Evolutionary conservation across 1,139 yeast species (phyloP).

Genomic region (Chernovozyma sophiae-reginae): DNA sequence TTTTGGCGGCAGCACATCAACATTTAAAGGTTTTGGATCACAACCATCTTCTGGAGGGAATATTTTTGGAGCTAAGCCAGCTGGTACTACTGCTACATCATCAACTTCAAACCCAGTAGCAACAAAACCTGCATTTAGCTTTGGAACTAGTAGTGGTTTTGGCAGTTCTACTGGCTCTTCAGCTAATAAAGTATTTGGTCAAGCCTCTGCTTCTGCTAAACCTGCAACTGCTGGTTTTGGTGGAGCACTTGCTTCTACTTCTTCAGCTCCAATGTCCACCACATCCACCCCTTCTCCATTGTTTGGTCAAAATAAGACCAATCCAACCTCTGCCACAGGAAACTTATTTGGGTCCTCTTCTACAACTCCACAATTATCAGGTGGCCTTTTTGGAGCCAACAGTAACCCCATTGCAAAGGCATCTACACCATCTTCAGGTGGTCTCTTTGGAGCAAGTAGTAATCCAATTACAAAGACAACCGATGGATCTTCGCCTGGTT

Average conservation of each 20-base stretch:
- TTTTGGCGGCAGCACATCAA: too few relatives aligned
- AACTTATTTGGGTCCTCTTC: neutral
- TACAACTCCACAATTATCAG: neutral
- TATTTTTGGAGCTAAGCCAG: slow-evolving; percentile 16
- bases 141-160: slow-evolving; percentile 12
- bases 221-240: slow-evolving; percentile 3
- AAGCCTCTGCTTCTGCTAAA: slow-evolving; percentile 8
- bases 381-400: neutral
- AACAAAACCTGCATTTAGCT: slow-evolving; percentile 16
- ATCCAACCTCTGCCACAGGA: neutral
- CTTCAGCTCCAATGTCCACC: neutral
- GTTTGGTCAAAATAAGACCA: neutral
- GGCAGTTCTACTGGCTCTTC: slow-evolving; percentile 10
- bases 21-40: slow-evolving; percentile 6
- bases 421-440: neutral
- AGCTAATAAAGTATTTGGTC: slow-evolving; percentile 13
- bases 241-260: neutral
- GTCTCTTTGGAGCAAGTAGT: neutral
- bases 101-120: slow-evolving; percentile 4
- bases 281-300: neutral
- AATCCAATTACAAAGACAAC: neutral
- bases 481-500: neutral
- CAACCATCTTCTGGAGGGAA: slow-evolving; percentile 11
- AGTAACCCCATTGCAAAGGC: too few relatives aligned
- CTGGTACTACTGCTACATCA: slow-evolving; percentile 17